Conservation (phyloP, 2,329 filamentous ascomycete genomes). For the Calonectria pteridis region DNA sequence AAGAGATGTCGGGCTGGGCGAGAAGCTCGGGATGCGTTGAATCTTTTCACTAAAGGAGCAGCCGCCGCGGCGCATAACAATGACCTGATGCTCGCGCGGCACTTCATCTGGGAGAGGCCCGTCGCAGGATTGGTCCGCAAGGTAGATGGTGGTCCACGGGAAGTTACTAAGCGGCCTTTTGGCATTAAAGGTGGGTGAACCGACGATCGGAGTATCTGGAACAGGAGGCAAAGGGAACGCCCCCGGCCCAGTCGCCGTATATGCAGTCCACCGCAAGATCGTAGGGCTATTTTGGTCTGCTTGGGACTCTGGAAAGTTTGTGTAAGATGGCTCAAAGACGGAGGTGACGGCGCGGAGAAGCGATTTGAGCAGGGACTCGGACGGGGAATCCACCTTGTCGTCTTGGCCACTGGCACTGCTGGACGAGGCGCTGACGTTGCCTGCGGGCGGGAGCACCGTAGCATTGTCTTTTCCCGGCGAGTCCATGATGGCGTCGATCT, state of each 20-base stretch:
- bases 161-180: slow-evolving; percentile 59
- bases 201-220: slow-evolving; percentile 64
- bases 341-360: slow-evolving; percentile 61
- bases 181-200: slow-evolving; percentile 56
- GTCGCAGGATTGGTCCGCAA: slow-evolving; percentile 77
- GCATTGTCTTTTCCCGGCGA: slow-evolving; percentile 42
- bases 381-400: slow-evolving; percentile 34
- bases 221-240: slow-evolving; percentile 79
- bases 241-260: slow-evolving; percentile 66
- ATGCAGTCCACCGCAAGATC: slow-evolving; percentile 64
- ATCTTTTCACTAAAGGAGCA: slow-evolving; percentile 90
- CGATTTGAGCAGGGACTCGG: slow-evolving; percentile 60
- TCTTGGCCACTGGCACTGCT: slow-evolving; percentile 20
- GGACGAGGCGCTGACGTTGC: slow-evolving; percentile 31
- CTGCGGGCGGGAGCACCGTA: slow-evolving; percentile 35
- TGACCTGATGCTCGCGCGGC: slow-evolving; percentile 75
- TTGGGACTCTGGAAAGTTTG: slow-evolving; percentile 47
- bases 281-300: slow-evolving; percentile 49
- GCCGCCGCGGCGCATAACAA: slow-evolving; percentile 84
- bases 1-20: slow-evolving; percentile 70
- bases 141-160: slow-evolving; percentile 77
- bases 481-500: slow-evolving; percentile 73
- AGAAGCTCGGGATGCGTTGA: slow-evolving; percentile 83
- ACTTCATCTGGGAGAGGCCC: slow-evolving; percentile 65
- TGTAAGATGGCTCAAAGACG: slow-evolving; percentile 54